A percentile compares a stretch with the other conserved stretches of the same genome.
Conservation (phyloP, 441 rosid species). For the Eutrema salsugineum region DNA sequence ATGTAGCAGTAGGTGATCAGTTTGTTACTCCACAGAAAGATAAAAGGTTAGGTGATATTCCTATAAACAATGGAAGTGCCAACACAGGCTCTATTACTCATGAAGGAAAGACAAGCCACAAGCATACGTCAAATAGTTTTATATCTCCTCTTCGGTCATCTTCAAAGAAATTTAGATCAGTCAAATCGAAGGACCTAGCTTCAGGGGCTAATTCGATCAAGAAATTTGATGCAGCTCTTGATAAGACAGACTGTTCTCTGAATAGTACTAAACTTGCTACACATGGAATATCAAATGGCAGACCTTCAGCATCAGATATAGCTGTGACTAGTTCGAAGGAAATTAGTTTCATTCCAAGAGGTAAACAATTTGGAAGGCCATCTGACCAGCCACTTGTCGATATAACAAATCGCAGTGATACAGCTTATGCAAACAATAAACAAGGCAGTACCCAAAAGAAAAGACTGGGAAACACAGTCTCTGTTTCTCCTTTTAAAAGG, state of each 20-base stretch:
- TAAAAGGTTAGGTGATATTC: constrained; percentile 28
- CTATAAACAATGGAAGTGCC: constrained; percentile 40
- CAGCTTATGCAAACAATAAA: constrained; percentile 28
- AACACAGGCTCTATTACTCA: constrained; percentile 31
- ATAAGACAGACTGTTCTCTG: constrained; percentile 27
- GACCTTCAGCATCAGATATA: constrained; percentile 16
- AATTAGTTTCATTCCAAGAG: constrained; percentile 31
- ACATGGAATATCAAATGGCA: constrained; percentile 29
- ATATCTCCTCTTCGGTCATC: constrained; percentile 57
- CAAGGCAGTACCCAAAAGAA: constrained; percentile 35
- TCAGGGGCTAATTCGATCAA: constrained; percentile 44
- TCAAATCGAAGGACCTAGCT: constrained; percentile 32
- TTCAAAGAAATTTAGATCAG: constrained; percentile 37
- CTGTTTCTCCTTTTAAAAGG: constrained; percentile 73
- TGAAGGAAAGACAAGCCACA: constrained; percentile 44
- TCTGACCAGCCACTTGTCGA: constrained; percentile 52
- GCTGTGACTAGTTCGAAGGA: constrained; percentile 23
- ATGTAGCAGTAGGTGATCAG: constrained; percentile 39
- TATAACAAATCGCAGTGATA: constrained; percentile 54
- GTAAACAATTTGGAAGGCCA: constrained; percentile 37
- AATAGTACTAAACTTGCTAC: constrained; percentile 26
- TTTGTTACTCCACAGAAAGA: constrained; percentile 35
- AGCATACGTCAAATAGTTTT: constrained; percentile 42
- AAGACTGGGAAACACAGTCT: constrained; percentile 36
- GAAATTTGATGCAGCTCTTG: constrained; percentile 56